A percentile compares a stretch with the other conserved stretches of the same genome.
phyloP scores from a whole-genome alignment of 2,329 filamentous ascomycete species.

The Aureobasidium sp. region DNA sequence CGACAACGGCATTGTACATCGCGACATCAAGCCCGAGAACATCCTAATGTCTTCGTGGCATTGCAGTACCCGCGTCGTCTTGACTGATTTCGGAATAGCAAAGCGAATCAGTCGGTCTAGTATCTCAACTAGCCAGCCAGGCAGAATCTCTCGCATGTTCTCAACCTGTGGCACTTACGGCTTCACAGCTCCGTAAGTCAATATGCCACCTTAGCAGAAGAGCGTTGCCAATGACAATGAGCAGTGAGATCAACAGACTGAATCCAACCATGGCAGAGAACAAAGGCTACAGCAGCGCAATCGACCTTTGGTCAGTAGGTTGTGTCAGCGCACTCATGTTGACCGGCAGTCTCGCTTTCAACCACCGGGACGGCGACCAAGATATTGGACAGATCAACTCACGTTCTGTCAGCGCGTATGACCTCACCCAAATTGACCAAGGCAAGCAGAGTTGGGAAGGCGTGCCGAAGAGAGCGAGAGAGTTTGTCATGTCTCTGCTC shows the following conservation, averaged over 20 bases:
- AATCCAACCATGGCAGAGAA: conserved; percentile 24
- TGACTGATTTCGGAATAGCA: conserved; percentile 56
- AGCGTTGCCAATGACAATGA: neutral
- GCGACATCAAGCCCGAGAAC: conserved; percentile 57
- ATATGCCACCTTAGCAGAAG: neutral
- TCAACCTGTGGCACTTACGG: conserved; percentile 49
- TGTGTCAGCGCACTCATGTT: conserved; percentile 47
- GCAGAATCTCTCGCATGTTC: conserved; percentile 41
- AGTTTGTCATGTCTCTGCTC: conserved; percentile 48
- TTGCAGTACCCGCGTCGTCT: conserved; percentile 45
- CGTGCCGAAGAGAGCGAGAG: conserved; percentile 29
- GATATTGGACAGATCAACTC: conserved; percentile 26
- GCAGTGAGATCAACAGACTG: conserved; percentile 30
- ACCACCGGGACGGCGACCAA: conserved; percentile 23
- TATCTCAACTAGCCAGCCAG: conserved; percentile 16
- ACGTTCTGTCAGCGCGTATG: conserved; percentile 31
- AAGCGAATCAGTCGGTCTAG: conserved; percentile 30
- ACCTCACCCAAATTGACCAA: conserved; percentile 40
- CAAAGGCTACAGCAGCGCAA: conserved; percentile 48
- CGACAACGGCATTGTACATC: conserved; percentile 48
- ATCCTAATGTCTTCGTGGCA: conserved; percentile 51
- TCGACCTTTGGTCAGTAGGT: conserved; percentile 59
- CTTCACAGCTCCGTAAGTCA: conserved; percentile 52
- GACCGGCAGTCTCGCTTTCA: conserved; percentile 42
- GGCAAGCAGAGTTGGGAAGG: conserved; percentile 35